Conservation (phyloP, 768 basidiomycete species). For the Piloderma croceum region DNA sequence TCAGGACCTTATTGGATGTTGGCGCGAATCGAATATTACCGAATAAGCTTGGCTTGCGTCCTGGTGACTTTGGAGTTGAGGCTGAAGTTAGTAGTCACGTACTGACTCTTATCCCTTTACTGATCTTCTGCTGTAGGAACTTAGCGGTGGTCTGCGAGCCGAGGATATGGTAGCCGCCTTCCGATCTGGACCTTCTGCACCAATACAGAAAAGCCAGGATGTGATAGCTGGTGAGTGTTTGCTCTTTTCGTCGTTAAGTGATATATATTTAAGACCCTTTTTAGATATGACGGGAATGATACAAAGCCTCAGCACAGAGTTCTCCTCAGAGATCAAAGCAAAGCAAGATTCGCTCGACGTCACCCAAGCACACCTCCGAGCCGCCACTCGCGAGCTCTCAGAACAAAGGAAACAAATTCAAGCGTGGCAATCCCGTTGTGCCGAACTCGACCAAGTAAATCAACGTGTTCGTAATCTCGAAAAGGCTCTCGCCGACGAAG, state of each 20-base stretch:
- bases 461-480: constrained; percentile 84
- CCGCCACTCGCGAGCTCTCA: constrained; percentile 84
- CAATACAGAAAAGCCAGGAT: constrained; percentile 85
- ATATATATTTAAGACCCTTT: constrained; percentile 8
- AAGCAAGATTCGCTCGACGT: constrained; percentile 88
- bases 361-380: constrained; percentile 80
- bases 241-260: background rate
- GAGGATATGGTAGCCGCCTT: constrained; percentile 78
- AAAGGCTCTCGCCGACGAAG: constrained; percentile 71
- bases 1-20: constrained; percentile 82
- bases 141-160: constrained; percentile 61
- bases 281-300: constrained; percentile 85
- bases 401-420: constrained; percentile 86
- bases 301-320: constrained; percentile 69
- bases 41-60: constrained; percentile 90
- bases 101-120: constrained; percentile 1
- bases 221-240: constrained; percentile 61
- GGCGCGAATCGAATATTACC: constrained; percentile 85
- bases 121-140: constrained; percentile 41
- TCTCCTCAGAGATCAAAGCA: constrained; percentile 73
- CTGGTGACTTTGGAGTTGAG: constrained; percentile 93
- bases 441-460: constrained; percentile 73
- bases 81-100: constrained; percentile 56
- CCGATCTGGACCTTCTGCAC: constrained; percentile 66
- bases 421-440: constrained; percentile 64